Conservation (phyloP, 2,329 filamentous ascomycete genomes). For the Sarocladium strictum region DNA sequence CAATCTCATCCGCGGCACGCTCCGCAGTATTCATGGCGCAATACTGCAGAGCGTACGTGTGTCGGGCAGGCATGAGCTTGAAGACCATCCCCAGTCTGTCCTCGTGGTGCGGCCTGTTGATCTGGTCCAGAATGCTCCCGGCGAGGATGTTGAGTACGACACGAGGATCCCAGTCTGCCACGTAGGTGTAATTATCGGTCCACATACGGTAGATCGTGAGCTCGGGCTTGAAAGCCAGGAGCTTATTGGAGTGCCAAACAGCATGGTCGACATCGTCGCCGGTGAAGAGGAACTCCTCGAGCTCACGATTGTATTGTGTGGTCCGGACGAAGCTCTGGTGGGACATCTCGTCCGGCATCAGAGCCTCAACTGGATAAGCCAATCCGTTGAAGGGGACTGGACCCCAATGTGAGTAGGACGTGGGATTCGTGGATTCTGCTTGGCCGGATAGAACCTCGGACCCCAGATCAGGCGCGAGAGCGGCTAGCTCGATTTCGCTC, state of each 20-base stretch:
- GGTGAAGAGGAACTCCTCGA: background rate
- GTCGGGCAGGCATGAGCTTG: conserved; percentile 2
- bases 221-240: background rate
- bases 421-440: background rate
- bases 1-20: background rate
- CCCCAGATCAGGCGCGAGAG: no score
- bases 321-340: background rate
- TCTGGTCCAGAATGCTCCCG: background rate
- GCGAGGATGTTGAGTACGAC: background rate
- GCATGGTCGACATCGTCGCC: background rate
- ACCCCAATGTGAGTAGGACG: background rate
- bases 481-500: no score
- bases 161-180: background rate
- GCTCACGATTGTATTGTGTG: background rate
- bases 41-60: background rate
- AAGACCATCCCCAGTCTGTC: background rate
- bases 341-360: background rate
- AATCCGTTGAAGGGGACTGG: conserved; percentile 4
- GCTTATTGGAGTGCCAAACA: background rate
- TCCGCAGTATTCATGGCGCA: background rate
- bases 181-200: background rate
- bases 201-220: background rate
- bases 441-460: background rate
- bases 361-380: background rate
- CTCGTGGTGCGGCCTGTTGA: background rate